Evolutionary conservation across 768 basidiomycete species (phyloP), one percentile per base, ranked within the genome.

Genomic region (Cystofilobasidium bisporidii): DNA sequence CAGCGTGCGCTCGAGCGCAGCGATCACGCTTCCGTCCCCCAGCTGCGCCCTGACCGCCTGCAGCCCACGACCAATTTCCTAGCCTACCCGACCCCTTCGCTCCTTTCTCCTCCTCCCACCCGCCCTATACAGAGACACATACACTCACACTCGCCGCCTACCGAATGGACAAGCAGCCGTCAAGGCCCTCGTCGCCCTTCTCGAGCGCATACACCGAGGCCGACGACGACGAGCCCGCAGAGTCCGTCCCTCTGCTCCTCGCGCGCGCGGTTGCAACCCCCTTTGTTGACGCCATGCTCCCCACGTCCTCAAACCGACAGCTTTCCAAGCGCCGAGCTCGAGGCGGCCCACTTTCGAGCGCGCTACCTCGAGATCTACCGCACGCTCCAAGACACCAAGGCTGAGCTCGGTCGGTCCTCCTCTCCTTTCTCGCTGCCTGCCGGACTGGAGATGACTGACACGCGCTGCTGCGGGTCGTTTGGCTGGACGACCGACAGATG

Each of bases 401-500:
- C 67, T 1, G 67, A 69, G 38, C 67, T 69, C 6, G 67, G 67
- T 69, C 33, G 24, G 67, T 64, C 36, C 17, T 17, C n/a, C 8
- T 32, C 1, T 59, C 59, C 33, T 15, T 24, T 32, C 38, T 22
- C 15, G 14, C 14, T 2, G 41, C 9, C 36, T 32, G 47, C 15
- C 4, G 24, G 24, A 53, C n/a, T 12, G 22, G 26, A 1, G 36
- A 22, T 22, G n/a, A n/a, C 22, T n/a, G 22, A 36, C 18, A 3
- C 53, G 24, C 28, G 53, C 43, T 47, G 32, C 45, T 40, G 56
- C 17, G 17, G 28, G 15, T 33, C n/a, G 4, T n/a, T 3, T n/a
- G n/a, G n/a, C 36, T 60, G 18, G 17, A 28, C 24, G 12, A 15
- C 17, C 22, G 17, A 22, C 67, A 77, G 76, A 77, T 58, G 76